These are phyloP conservation scores for Colletotrichum sp. DNA, from an alignment of 2,329 filamentous ascomycete species.

Conservation along the genomic window DNA sequence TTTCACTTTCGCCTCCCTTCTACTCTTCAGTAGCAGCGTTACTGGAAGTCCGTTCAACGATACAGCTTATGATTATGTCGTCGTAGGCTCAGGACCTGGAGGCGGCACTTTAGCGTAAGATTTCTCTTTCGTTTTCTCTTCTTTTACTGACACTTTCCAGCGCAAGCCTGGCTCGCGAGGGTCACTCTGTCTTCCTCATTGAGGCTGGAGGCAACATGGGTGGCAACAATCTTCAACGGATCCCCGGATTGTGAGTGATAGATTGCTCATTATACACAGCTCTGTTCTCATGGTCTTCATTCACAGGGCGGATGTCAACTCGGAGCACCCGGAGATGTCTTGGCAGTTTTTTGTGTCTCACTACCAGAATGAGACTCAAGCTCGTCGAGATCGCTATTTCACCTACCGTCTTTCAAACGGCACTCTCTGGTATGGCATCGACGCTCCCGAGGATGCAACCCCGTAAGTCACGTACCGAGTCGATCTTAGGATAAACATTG, in stretches of 20 bases:
- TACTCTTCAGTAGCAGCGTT: not conserved
- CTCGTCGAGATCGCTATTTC: constrained; percentile 18
- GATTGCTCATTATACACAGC: not conserved
- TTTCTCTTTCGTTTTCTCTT: not conserved
- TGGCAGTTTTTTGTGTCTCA: constrained; percentile 26
- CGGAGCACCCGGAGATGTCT: not conserved
- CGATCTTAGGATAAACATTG: not conserved
- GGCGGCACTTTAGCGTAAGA: not conserved
- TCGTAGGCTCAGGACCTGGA: constrained; percentile 2
- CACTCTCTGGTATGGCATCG: constrained; percentile 19
- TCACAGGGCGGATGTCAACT: not conserved
- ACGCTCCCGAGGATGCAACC: constrained; percentile 22
- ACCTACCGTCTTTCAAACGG: constrained; percentile 22
- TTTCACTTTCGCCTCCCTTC: not conserved
- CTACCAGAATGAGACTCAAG: constrained; percentile 22
- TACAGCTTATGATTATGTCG: not conserved
- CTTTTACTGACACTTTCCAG: not conserved
- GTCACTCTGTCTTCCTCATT: constrained; percentile 18
- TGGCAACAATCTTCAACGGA: constrained; percentile 33
- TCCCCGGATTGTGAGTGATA: constrained; percentile 16
- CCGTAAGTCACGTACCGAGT: constrained; percentile 1
- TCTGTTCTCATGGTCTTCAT: not conserved
- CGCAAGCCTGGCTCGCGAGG: not conserved
- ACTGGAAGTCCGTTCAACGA: not conserved
- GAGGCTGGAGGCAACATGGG: constrained; percentile 24